Conservation (phyloP, 352 stramenopile genomes). For the Globisporangium cederbergense region DNA sequence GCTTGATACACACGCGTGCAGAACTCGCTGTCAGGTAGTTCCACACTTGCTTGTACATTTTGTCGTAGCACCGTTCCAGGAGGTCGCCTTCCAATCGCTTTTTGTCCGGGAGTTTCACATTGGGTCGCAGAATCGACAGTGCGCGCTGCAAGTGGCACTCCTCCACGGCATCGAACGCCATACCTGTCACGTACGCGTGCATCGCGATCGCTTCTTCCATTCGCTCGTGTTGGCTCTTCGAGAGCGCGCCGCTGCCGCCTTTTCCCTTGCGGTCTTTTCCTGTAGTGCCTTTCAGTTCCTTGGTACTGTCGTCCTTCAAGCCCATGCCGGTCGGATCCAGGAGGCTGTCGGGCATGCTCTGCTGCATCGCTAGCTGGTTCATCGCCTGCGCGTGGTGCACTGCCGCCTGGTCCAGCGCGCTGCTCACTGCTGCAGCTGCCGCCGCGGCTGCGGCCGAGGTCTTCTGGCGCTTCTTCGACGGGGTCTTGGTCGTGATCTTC, state of each 20-base stretch:
- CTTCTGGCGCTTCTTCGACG: conserved; percentile 65
- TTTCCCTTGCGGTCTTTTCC: conserved; percentile 44
- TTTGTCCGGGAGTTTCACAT: conserved; percentile 63
- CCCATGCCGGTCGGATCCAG: conserved; percentile 55
- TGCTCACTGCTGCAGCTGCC: conserved; percentile 20
- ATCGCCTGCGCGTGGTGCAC: conserved; percentile 61
- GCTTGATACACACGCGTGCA: conserved; percentile 67
- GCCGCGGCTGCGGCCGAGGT: conserved; percentile 14
- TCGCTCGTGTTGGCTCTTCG: conserved; percentile 62
- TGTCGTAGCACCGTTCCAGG: conserved; percentile 72
- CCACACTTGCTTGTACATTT: conserved; percentile 86
- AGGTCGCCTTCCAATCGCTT: conserved; percentile 66
- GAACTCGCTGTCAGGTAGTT: conserved; percentile 60
- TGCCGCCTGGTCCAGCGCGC: conserved; percentile 41
- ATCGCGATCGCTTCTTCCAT: conserved; percentile 79
- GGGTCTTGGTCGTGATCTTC: conserved; percentile 69
- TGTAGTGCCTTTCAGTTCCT: conserved; percentile 26
- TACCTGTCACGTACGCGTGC: conserved; percentile 78
- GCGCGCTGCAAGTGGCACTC: conserved; percentile 68
- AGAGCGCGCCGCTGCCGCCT: conserved; percentile 30
- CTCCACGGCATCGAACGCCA: conserved; percentile 73
- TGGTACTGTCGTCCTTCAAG: conserved; percentile 47
- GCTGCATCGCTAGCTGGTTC: conserved; percentile 77
- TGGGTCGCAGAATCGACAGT: conserved; percentile 50
- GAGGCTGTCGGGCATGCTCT: conserved; percentile 60